Percentiles rank a stretch among this genome's conserved stretches.
Conservation (phyloP, 371 early-diverging fungal species). For the Rhizopus microsporus region DNA sequence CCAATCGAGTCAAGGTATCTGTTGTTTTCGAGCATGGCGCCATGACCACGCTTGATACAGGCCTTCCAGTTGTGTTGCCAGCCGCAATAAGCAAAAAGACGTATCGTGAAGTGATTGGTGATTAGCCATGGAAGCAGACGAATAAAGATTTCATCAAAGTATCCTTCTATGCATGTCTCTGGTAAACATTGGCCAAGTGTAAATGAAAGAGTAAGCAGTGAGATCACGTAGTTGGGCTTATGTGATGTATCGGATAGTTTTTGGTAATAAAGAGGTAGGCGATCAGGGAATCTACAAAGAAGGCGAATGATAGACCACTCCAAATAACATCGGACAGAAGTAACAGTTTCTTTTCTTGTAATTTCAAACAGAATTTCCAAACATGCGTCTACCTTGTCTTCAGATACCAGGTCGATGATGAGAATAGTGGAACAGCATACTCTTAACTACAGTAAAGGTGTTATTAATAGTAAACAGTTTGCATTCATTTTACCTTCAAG, state of each 20-base stretch:
- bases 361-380: slow-evolving; percentile 30
- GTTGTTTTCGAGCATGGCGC: slow-evolving; percentile 28
- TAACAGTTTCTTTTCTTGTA: slow-evolving; percentile 45
- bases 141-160: slow-evolving; percentile 28
- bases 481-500: slow-evolving; percentile 35
- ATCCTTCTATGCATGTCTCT: slow-evolving; percentile 6
- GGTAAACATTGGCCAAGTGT: slow-evolving; percentile 35
- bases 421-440: slow-evolving; percentile 54
- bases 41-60: slow-evolving; percentile 25
- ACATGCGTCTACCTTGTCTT: slow-evolving; percentile 30
- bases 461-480: neutral
- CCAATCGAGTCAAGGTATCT: slow-evolving; percentile 26
- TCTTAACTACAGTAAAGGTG: slow-evolving; percentile 36
- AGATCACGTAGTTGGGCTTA: slow-evolving; percentile 48
- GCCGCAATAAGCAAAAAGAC: slow-evolving; percentile 38
- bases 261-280: slow-evolving; percentile 25
- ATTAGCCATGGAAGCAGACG: slow-evolving; percentile 43
- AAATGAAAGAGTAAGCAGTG: slow-evolving; percentile 47
- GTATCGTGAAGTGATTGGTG: slow-evolving; percentile 47
- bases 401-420: slow-evolving; percentile 41
- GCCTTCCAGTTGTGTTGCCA: slow-evolving; percentile 37
- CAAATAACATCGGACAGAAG: slow-evolving; percentile 53
- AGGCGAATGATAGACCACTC: slow-evolving; percentile 48
- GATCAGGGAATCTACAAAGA: slow-evolving; percentile 30
- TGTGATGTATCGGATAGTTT: slow-evolving; percentile 32